Evolutionary conservation across 78 protist species (phyloP).

Genomic region (Cyanophora paradoxa): DNA sequence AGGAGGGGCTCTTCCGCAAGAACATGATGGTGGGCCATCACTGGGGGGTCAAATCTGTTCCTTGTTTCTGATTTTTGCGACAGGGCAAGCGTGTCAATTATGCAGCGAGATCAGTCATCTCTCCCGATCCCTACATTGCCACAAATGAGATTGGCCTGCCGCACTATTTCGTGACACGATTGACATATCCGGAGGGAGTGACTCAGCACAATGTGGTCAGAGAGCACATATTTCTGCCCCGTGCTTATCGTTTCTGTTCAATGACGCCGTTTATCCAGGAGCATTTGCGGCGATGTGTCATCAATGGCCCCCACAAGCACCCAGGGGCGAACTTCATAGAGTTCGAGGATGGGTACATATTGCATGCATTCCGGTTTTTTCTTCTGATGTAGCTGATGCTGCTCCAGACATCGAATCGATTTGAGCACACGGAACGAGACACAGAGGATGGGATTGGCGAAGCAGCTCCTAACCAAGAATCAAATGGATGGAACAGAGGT

Average conservation of each 20-base stretch:
- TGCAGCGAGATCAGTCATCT: constrained; percentile 95
- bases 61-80: no score
- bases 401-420: constrained; percentile 2
- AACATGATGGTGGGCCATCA: constrained; percentile 99
- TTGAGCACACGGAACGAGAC: not conserved
- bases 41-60: no score
- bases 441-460: constrained; percentile 10
- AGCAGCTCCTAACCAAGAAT: constrained; percentile 29
- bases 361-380: no score
- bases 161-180: no score
- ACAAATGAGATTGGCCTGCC: constrained; percentile 92
- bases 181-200: constrained; percentile 38
- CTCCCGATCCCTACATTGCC: constrained; percentile 88
- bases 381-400: no score
- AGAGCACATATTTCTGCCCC: no score
- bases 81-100: constrained; percentile 97
- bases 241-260: no score
- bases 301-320: constrained; percentile 88
- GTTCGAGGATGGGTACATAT: no score
- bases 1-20: constrained; percentile 94
- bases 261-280: constrained; percentile 45
- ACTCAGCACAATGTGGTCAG: not conserved
- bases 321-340: constrained; percentile 89
- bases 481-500: no score
- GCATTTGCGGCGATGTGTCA: constrained; percentile 68